Base-by-base conservation (phyloP, 2,329 filamentous ascomycete genomes). In the Cladosporium phlei region DNA sequence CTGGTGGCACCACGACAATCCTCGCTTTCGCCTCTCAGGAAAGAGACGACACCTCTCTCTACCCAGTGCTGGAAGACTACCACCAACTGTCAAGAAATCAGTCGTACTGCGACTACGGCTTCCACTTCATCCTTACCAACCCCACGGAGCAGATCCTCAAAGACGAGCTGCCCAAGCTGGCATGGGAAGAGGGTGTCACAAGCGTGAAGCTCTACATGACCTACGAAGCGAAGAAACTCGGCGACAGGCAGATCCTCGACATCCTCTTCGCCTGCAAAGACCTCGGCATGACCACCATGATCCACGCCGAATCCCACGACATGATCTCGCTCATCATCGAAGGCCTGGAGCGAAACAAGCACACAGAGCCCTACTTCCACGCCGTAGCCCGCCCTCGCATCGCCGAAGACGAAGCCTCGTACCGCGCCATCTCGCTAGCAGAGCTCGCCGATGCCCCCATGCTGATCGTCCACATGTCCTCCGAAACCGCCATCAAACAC, bases 1-100 rank as follows among this genome's bases (percentile, higher is more conserved):
- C 76, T 2, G 78, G 78, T 7, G 78, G 78, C 19, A 80, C 72
- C 4, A 82, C 79, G 0, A 80, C 79, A 0, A 66, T 82, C 11
- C 61, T 82, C 6, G 69, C 76, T 0, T 82, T 83, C 59, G 79
- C 78, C 0, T 70, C 72, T 3, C 77, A 80, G 57, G 63, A 67
- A 29, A 72, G 71, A n/a, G 53, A 61, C 2, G 66, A 75, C 12
- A 61, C 66, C 5, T 73, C 68, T 2, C 59, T 80, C 2, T 60
- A 73, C 16, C 62, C 68, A 1, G 71, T 71, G 0, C 57, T 80
- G 2, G 60, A 68, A 37, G 66, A 69, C n/a, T 74, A 77, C 39
- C 72, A 78, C 46, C 57, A 57, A 4, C 65, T 69, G 14, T 70
- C 77, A 0, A 52, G 48, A 2, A 67, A 63, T 11, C 70, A 73